Base-by-base conservation (phyloP, 1,284 basidiomycete species). In the Ustilago crameri region DNA sequence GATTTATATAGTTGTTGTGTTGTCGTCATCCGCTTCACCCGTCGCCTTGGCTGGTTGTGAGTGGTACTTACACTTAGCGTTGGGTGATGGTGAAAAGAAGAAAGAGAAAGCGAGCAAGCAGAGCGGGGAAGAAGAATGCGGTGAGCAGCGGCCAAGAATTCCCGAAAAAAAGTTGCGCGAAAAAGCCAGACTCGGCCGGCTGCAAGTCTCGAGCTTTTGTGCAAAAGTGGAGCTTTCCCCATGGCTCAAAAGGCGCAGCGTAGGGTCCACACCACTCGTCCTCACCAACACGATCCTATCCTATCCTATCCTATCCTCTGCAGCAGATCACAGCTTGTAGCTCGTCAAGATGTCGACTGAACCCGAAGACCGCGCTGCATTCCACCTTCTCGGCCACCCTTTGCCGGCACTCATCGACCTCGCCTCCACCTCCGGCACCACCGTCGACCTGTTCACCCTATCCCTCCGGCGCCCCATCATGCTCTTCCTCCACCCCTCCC, bases 371-470 rank as follows among this genome's bases (percentile, higher is more conserved):
- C 43, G 63, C 7, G 59, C 75, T 14, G 65, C 74, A 4, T 68
- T 76, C 34, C 80, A 82, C 40, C 74, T 82, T 3, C 60, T 75
- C 10, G 80, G 80, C 3, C 79, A 81, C 48, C 80, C 79, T 14
- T 44, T 82, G 3, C 79, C 79, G 0, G 75, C 77, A 0, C 44
- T 81, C 10, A 67, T 76, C 47, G 59, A 74, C 22, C 63, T 78
- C n/a, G 60, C 53, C 5, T 68, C 67, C 23, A 76, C 80, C 17
- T 54, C 67, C 3, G 62, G 59, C 0, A 58, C 60, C 23, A 52
- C 59, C 5, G 64, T 81, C 14, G 80, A 82, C 48, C 71, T 82
- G 12, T 82, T 82, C 55, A 74, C 75, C 18, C 52, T 74, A 10
- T 78, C 77, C 1, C 63, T 81, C 3, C 53, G 56, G 10, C 47